Percentiles rank a stretch among this genome's conserved stretches.
Conservation (phyloP, 2,329 filamentous ascomycete species). For the Botryosphaeria dothidea region DNA sequence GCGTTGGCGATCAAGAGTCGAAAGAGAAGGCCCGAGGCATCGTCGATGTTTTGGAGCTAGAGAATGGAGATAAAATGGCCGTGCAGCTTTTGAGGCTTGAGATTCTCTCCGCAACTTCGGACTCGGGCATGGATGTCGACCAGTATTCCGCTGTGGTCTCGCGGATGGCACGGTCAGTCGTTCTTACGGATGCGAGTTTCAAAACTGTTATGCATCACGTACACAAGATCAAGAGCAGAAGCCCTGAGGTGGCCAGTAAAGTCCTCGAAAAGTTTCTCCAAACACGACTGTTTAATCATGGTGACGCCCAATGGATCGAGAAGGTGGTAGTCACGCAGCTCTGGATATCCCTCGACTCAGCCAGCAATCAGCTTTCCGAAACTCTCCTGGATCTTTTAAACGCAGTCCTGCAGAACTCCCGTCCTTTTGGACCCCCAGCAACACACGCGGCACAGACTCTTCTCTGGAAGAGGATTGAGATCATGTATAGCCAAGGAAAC, state of each 20-base stretch:
- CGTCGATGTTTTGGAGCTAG: conserved; percentile 62
- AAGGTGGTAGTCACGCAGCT: conserved; percentile 67
- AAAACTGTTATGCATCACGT: conserved; percentile 68
- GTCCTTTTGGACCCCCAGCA: conserved; percentile 57
- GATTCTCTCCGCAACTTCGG: conserved; percentile 56
- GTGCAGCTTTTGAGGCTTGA: conserved; percentile 70
- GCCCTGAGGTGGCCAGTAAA: conserved; percentile 35
- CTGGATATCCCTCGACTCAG: conserved; percentile 53
- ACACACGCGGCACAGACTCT: conserved; percentile 70
- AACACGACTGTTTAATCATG: conserved; percentile 54
- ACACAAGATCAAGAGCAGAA: conserved; percentile 57
- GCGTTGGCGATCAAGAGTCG: conserved; percentile 46
- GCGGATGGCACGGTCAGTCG: conserved; percentile 61
- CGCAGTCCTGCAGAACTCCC: not conserved
- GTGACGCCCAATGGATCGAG: conserved; percentile 64
- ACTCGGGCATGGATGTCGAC: conserved; percentile 35
- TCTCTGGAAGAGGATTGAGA: conserved; percentile 78
- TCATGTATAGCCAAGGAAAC: conserved; percentile 54
- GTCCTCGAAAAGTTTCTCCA: conserved; percentile 66
- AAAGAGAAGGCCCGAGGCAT: conserved; percentile 57
- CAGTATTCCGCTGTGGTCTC: conserved; percentile 35
- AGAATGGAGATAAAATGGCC: conserved; percentile 64
- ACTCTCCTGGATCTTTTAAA: not conserved
- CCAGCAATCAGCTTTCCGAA: conserved; percentile 44
- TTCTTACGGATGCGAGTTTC: conserved; percentile 65